Conservation (phyloP, 768 basidiomycete species). For the Pleurotus platypus region DNA sequence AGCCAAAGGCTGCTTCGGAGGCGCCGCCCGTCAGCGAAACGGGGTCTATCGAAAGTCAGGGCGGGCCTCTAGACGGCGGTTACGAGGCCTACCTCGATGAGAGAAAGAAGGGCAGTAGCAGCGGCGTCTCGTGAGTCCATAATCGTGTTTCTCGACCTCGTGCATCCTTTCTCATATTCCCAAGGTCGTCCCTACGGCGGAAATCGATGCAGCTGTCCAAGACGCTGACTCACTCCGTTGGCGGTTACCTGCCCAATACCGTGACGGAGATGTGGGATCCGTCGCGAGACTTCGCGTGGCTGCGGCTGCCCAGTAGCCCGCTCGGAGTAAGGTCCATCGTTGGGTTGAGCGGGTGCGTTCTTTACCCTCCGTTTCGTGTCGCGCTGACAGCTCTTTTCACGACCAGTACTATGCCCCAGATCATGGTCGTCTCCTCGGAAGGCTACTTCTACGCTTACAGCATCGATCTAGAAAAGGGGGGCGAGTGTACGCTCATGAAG, state of each 20-base stretch:
- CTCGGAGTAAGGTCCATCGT: conserved; percentile 78
- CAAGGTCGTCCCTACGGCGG: conserved; percentile 52
- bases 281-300: conserved; percentile 86
- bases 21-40: conserved; percentile 50
- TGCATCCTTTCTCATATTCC: not conserved
- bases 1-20: conserved; percentile 17
- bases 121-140: conserved; percentile 48
- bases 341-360: conserved; percentile 78
- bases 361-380: not conserved
- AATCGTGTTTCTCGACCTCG: not conserved
- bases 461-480: conserved; percentile 94
- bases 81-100: conserved; percentile 84
- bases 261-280: conserved; percentile 99
- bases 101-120: conserved; percentile 52
- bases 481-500: conserved; percentile 93
- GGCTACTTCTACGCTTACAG: conserved; percentile 95
- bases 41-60: conserved; percentile 62
- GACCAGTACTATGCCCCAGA: conserved; percentile 84
- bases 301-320: conserved; percentile 68
- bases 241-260: conserved; percentile 83
- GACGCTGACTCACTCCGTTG: conserved; percentile 68
- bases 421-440: conserved; percentile 95
- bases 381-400: not conserved
- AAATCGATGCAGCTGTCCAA: conserved; percentile 76
- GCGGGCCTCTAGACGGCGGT: conserved; percentile 68